Conservation (phyloP, 2,329 filamentous ascomycete species). For the Didymella pinodella region DNA sequence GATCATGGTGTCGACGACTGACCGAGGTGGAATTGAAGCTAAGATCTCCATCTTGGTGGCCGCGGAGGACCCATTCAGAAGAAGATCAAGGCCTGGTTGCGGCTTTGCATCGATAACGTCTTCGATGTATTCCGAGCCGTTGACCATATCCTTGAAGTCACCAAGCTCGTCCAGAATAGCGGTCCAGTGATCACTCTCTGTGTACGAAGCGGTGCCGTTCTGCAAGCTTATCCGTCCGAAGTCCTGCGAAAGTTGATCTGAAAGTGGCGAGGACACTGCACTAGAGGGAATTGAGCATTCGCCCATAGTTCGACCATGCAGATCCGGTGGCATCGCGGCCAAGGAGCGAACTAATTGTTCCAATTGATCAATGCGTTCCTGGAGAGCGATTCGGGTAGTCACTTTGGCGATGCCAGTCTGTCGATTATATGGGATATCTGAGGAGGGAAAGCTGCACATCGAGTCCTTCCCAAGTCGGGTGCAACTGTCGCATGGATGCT, state of each 20-base stretch:
- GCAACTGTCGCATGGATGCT: conserved; percentile 4
- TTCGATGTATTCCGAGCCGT: conserved; percentile 26
- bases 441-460: not conserved
- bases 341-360: not conserved
- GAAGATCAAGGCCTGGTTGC: not conserved
- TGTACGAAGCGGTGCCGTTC: conserved; percentile 8
- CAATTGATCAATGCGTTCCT: conserved; percentile 2
- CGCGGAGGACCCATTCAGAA: conserved; percentile 1
- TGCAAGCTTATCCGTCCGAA: conserved; percentile 7
- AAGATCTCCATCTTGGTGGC: conserved; percentile 22
- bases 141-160: conserved; percentile 37
- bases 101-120: not conserved
- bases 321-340: not conserved
- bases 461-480: not conserved
- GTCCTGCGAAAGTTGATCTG: not conserved
- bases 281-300: not conserved
- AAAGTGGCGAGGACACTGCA: not conserved
- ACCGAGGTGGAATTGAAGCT: conserved; percentile 21
- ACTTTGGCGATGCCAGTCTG: too few relatives aligned
- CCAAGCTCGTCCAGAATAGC: conserved; percentile 29
- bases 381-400: not conserved
- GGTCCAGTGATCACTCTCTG: conserved; percentile 29
- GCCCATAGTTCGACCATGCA: too few relatives aligned
- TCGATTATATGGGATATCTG: not conserved
- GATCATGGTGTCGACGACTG: conserved; percentile 23